Percentiles rank a stretch among this genome's conserved stretches.
phyloP scores from a whole-genome alignment of 495 filamentous ascomycete species.

The Hypoxylon trugodes region DNA sequence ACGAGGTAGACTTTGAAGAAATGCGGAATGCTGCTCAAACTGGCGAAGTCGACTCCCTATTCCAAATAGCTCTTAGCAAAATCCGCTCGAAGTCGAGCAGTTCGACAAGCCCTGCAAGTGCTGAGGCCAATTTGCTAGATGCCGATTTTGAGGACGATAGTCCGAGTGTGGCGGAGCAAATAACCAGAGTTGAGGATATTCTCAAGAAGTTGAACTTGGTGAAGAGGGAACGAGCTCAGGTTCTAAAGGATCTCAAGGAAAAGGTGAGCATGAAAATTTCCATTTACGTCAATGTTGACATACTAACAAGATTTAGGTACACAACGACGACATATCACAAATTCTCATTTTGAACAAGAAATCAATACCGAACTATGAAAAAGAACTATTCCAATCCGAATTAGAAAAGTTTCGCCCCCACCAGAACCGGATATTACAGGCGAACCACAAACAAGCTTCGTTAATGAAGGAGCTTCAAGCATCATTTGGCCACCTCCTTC shows the following conservation, averaged over 20 bases:
- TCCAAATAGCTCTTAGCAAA: conserved; percentile 79
- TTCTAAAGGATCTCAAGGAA: conserved; percentile 95
- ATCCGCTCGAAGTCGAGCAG: conserved; percentile 63
- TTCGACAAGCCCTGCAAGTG: conserved; percentile 65
- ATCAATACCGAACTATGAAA: conserved; percentile 86
- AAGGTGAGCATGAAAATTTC: conserved; percentile 67
- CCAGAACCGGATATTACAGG: conserved; percentile 88
- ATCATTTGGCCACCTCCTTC: conserved; percentile 85
- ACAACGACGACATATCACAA: conserved; percentile 95
- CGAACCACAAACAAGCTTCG: conserved; percentile 90
- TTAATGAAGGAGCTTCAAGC: conserved; percentile 95
- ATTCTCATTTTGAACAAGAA: conserved; percentile 98
- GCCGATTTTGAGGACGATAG: conserved; percentile 86
- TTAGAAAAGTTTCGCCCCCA: conserved; percentile 96
- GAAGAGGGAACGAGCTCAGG: conserved; percentile 87
- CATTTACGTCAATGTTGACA: conserved; percentile 1
- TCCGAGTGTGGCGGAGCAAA: conserved; percentile 86
- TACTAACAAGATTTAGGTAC: conserved; percentile 69
- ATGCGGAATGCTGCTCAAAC: conserved; percentile 91
- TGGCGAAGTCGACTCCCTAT: conserved; percentile 88
- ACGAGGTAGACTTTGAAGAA: conserved; percentile 89
- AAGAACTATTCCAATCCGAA: conserved; percentile 88
- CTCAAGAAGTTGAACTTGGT: conserved; percentile 90
- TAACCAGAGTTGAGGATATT: conserved; percentile 86
- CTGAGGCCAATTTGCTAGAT: conserved; percentile 83